These are phyloP conservation scores for Ettlia oleoabundans DNA, from an alignment of 139 green algal genomes.

Conservation along the genomic window DNA sequence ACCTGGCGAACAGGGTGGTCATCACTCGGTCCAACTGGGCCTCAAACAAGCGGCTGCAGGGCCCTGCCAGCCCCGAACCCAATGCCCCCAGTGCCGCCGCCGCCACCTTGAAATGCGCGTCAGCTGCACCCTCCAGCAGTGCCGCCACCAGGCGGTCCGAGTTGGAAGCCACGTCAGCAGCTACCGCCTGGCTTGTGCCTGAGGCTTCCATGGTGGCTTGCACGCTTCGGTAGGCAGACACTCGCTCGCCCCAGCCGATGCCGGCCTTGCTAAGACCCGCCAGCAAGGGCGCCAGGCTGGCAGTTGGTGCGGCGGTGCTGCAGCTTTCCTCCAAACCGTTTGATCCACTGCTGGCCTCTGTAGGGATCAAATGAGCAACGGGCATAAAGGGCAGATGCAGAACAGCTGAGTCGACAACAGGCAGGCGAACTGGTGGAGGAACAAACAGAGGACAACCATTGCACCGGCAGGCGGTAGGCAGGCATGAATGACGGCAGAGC, in stretches of 20 bases:
- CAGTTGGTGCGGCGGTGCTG: background rate
- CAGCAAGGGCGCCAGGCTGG: conserved; percentile 30
- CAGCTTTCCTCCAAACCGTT: conserved; percentile 6
- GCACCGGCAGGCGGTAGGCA: no score
- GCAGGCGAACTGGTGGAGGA: no score
- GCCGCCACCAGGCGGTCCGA: conserved; percentile 7
- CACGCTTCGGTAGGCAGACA: conserved; percentile 1
- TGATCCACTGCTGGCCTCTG: conserved; percentile 17
- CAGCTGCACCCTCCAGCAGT: conserved; percentile 31
- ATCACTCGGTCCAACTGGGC: conserved; percentile 64
- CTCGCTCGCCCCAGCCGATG: conserved; percentile 3
- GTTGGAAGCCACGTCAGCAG: conserved; percentile 20
- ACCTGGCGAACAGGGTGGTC: conserved; percentile 57
- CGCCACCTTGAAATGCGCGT: conserved; percentile 65
- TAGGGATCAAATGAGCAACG: no score
- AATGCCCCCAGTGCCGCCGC: conserved; percentile 45
- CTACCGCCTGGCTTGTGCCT: background rate
- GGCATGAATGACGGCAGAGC: no score
- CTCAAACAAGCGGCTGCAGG: conserved; percentile 47
- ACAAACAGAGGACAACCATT: no score
- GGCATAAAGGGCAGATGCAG: background rate
- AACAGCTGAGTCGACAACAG: background rate
- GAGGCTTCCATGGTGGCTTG: background rate
- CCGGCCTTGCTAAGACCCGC: conserved; percentile 5
- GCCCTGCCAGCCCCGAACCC: conserved; percentile 26